Evolutionary conservation across 768 basidiomycete genomes (phyloP), one percentile per base, ranked within the genome.

Genomic region (Lactarius indigo): DNA sequence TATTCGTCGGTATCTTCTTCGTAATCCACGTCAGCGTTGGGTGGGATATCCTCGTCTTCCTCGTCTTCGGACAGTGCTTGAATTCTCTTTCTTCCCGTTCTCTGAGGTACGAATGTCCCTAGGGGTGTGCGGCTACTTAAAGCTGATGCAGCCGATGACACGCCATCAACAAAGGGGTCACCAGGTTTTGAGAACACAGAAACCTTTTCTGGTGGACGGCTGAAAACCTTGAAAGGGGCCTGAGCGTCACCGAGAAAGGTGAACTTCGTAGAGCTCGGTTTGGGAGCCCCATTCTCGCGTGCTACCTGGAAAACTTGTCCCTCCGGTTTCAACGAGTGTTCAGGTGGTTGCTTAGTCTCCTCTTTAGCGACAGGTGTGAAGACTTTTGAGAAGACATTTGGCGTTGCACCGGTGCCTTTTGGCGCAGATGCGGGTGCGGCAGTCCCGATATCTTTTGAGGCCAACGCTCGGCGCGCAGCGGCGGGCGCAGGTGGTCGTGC

Each of bases 141-240:
- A 54, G 67, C 68, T 13, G 62, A 28, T 15, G 50, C 50, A 52
- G 57, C 44, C 50, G 63, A 62, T 15, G 65, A 42, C 2, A 64
- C 39, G 17, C 64, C 66, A 57, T 78, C 77, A 3, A 71, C 71
- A 57, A 80, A 81, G 9, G 84, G 80, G 31, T 76, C 58, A 50
- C 69, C 62, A 30, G 69, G 71, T 39, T 61, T 65, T 31, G 69
- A 72, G 23, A 65, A 57, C 31, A 67, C 61, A 7, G 76, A 75
- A 68, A 75, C 80, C 65, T 67, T 79, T 50, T 81, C 80, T 0
- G 87, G 76, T n/a, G 82, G 90, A 18, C 88, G 84, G 65, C 85
- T 89, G 75, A 92, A 92, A 23, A 92, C 90, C 68, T 78, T 89
- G 72, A 80, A 79, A 13, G 81, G 80, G 17, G 78, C 73, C 61